phyloP scores from a whole-genome alignment of 768 basidiomycete species.

The Amanita phalloides region DNA sequence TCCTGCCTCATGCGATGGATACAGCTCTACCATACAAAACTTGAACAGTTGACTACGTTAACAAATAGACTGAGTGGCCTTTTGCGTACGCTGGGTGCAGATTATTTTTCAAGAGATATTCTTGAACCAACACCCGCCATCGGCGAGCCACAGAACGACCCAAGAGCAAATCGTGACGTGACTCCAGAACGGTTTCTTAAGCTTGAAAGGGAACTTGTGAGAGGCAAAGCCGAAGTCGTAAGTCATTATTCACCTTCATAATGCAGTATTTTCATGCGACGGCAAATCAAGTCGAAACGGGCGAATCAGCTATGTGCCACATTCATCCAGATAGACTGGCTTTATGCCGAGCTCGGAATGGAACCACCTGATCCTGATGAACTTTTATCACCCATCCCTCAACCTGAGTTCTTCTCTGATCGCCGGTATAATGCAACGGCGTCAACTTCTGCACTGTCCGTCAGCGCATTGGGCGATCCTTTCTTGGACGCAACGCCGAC shows the following conservation, averaged over 20 bases:
- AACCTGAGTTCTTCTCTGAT: constrained; percentile 17
- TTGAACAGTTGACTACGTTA: constrained; percentile 64
- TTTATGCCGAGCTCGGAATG: constrained; percentile 76
- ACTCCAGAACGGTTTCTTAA: constrained; percentile 71
- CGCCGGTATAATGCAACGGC: constrained; percentile 16
- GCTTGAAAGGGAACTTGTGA: constrained; percentile 75
- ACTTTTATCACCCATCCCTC: constrained; percentile 7
- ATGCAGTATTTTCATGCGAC: neutral
- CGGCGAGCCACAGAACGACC: constrained; percentile 27
- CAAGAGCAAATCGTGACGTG: constrained; percentile 50
- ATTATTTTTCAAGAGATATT: constrained; percentile 49
- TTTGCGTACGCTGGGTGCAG: constrained; percentile 46
- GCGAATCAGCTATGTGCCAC: constrained; percentile 49
- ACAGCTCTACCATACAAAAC: constrained; percentile 65
- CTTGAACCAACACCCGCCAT: constrained; percentile 32
- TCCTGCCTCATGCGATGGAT: constrained; percentile 1
- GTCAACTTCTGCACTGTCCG: constrained; percentile 20
- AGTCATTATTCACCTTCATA: constrained; percentile 18
- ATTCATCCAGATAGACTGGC: constrained; percentile 72
- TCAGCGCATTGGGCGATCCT: constrained; percentile 34
- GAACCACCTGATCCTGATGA: constrained; percentile 46
- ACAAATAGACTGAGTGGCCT: constrained; percentile 53
- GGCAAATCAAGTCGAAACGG: constrained; percentile 46
- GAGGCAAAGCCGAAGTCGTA: constrained; percentile 82
- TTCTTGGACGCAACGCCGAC: constrained; percentile 42